Base-by-base conservation (phyloP, 352 stramenopile species). In the Phytophthora pseudosyringae region DNA sequence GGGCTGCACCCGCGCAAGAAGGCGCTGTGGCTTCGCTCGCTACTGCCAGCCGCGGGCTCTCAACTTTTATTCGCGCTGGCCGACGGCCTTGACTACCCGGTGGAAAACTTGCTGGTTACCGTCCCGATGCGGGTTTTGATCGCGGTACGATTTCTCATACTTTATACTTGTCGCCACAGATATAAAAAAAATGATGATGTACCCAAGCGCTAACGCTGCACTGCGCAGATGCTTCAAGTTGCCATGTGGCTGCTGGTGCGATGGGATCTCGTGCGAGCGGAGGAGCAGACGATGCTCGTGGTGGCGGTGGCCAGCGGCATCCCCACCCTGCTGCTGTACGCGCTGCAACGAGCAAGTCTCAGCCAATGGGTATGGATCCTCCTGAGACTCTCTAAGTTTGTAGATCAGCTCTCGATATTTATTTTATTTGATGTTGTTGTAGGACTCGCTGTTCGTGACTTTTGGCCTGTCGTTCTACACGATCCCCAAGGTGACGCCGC, bases 401-500 rank as follows among this genome's bases (percentile, higher is more conserved):
- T 32, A 65, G 3, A 5, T 32, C 13, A 21, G 13, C 32, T 50
- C 35, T 36, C 50, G 11, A 6, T 38, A 5, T 50, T 46, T 26
- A 11, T 53, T 3, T 31, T 59, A 3, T 39, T 67, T 65, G 40
- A 11, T 33, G 35, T 16, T 25, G 1, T 4, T 58, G 16, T 52
- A 94, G 85, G 86, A 94, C 63, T 83, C 83, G 13, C 65, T 94
- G 33, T 94, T 93, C 45, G 76, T 94, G 51, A 86, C 90, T 26
- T 94, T 93, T 70, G 86, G 86, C 0, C 67, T 94, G 25, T 92
- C 83, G 29, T 94, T 94, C 67, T 94, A 93, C 50, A 93, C 86
- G 6, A 91, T 93, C 49, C 86, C 86, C 38, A 94, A 94, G 67
- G 80, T 94, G 44, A 94, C 86, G 32, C 84, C 86, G 33, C 66